Percentiles rank a stretch among this genome's conserved stretches.
phyloP scores from a whole-genome alignment of 73 alveolate species.

The Symbiodinium natans region DNA sequence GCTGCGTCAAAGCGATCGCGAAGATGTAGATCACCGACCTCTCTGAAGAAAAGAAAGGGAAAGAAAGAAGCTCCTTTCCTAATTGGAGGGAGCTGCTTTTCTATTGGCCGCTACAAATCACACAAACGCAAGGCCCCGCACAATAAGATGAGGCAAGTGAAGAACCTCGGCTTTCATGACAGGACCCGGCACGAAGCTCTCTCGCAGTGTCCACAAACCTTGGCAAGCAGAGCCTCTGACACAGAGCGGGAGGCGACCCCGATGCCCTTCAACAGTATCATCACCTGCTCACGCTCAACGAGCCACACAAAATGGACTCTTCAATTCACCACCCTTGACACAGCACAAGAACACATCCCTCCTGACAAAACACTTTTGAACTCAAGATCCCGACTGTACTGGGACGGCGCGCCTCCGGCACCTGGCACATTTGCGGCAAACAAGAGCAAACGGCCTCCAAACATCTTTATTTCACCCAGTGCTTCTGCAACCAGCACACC shows the following conservation, averaged over 20 bases:
- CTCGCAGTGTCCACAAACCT: too few relatives aligned
- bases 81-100: too few relatives aligned
- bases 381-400: neutral
- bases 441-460: neutral
- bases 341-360: neutral
- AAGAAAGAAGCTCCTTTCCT: too few relatives aligned
- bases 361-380: neutral
- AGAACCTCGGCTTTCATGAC: constrained; percentile 51
- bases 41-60: too few relatives aligned
- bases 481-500: too few relatives aligned
- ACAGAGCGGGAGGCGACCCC: constrained; percentile 85
- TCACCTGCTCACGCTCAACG: constrained; percentile 49
- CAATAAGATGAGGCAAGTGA: constrained; percentile 54
- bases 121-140: neutral
- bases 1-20: constrained; percentile 61
- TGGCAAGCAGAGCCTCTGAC: neutral
- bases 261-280: constrained; percentile 71
- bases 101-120: too few relatives aligned
- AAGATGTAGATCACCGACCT: constrained; percentile 76
- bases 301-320: neutral
- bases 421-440: neutral
- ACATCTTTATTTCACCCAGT: neutral
- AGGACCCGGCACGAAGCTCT: too few relatives aligned
- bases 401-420: constrained; percentile 58
- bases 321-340: neutral